Conservation (phyloP, 108 stramenopile genomes). For the Nitzschia inconspicua region DNA sequence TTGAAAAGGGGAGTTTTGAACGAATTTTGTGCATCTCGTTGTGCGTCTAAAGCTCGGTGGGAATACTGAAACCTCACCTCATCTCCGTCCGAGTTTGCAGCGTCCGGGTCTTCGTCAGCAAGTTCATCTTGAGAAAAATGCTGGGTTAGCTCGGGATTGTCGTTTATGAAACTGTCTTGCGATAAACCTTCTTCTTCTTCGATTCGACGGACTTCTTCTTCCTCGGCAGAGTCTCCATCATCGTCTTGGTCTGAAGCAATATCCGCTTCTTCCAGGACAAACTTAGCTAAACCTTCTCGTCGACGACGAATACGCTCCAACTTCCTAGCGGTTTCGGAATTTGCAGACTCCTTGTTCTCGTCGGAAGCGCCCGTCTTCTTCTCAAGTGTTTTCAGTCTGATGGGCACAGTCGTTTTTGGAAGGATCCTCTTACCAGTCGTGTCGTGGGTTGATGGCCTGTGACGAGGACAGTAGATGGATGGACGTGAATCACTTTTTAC, state of each 20-base stretch:
- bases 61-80: slow-evolving; percentile 10
- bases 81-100: neutral
- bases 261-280: slow-evolving; percentile 51
- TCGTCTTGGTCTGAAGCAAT: slow-evolving; percentile 56
- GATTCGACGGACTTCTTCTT: slow-evolving; percentile 40
- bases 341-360: neutral
- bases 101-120: slow-evolving; percentile 44
- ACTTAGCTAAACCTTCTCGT: slow-evolving; percentile 13
- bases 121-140: slow-evolving; percentile 80
- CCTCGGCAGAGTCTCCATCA: slow-evolving; percentile 64
- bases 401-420: neutral
- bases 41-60: slow-evolving; percentile 59
- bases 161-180: slow-evolving; percentile 79
- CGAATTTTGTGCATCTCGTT: slow-evolving; percentile 43
- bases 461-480: neutral
- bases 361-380: neutral
- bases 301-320: slow-evolving; percentile 6
- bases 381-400: no score
- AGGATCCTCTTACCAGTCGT: neutral
- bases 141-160: slow-evolving; percentile 61
- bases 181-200: slow-evolving; percentile 65
- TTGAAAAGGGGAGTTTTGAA: slow-evolving; percentile 76
- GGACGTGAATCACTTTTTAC: neutral
- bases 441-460: neutral
- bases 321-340: neutral